Evolutionary conservation across 2,329 filamentous ascomycete genomes (phyloP), one percentile per base, ranked within the genome.

Genomic region (Gremmenia infestans): DNA sequence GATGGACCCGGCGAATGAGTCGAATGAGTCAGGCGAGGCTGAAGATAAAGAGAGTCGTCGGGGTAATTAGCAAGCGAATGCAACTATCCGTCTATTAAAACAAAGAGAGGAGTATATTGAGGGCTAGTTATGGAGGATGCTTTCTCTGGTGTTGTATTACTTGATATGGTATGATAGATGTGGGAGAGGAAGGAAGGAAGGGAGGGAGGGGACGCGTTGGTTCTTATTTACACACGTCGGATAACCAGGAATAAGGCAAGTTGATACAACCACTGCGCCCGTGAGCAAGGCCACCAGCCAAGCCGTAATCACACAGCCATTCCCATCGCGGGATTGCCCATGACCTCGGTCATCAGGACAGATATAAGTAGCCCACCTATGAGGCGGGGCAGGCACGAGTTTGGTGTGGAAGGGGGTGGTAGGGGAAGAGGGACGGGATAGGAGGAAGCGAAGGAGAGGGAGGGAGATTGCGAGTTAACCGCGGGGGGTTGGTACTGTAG

Each of bases 21-120:
- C 56, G 57, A 63, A 56, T 63, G 61, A 63, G 42, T 63, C 59
- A 63, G 57, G 55, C 49, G 56, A 60, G 58, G 50, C 50, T 53
- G 56, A 56, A 55, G 54, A 63, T 58, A 58, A 60, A 53, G 56
- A 59, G 39, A 32, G 48, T 49, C 17, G 54, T 48, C 39, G 50
- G 61, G 59, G 59, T 61, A 59, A 57, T 59, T 52, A 51, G 25
- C 59, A 63, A 61, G 51, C 50, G 54, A 61, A 63, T 63, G 57
- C 54, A 52, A 57, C 48, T 60, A 61, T 63, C 59, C 54, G 52
- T 48, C 52, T 53, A 54, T 48, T 45, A 28, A 50, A 54, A 36
- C 19, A 50, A 40, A 50, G 51, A 45, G 25, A 19, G 42, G 17
- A 47, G 17, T 39, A 48, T 47, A 40, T 17, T 45, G 22, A 39